These are phyloP conservation scores for Terfezia boudieri DNA, from an alignment of 495 filamentous ascomycete species.

Conservation along the genomic window DNA sequence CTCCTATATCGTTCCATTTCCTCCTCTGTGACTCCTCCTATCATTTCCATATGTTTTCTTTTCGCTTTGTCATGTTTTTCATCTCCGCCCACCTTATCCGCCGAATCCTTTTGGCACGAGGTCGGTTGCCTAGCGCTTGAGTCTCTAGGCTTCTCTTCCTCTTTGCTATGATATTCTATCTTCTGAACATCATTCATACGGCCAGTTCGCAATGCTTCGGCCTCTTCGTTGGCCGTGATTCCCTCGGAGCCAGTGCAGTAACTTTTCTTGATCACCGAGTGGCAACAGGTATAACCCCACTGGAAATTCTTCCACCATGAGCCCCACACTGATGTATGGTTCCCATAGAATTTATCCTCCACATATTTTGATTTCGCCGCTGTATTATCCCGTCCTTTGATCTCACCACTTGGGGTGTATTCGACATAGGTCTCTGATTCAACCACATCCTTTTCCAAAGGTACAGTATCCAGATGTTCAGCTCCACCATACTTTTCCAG, in stretches of 20 bases:
- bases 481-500: constrained; percentile 69
- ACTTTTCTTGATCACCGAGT: constrained; percentile 78
- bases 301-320: constrained; percentile 92
- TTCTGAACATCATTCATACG: constrained; percentile 21
- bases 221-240: constrained; percentile 46
- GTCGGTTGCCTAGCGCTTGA: background rate
- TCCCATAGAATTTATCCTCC: constrained; percentile 72
- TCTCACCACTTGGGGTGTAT: constrained; percentile 69
- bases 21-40: constrained; percentile 52
- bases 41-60: constrained; percentile 48
- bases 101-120: constrained; percentile 4
- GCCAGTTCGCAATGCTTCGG: constrained; percentile 35
- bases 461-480: constrained; percentile 36
- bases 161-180: constrained; percentile 16
- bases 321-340: constrained; percentile 84
- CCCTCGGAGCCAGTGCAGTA: constrained; percentile 89
- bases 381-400: constrained; percentile 68
- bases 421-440: constrained; percentile 83
- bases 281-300: constrained; percentile 97
- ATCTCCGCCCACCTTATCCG: constrained; percentile 2
- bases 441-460: constrained; percentile 43
- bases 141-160: constrained; percentile 1
- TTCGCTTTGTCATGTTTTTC: background rate
- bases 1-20: constrained; percentile 65
- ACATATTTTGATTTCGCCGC: constrained; percentile 67